Evolutionary conservation across 371 early-diverging fungal genomes (phyloP).

Genomic region (Sporodiniella umbellata): DNA sequence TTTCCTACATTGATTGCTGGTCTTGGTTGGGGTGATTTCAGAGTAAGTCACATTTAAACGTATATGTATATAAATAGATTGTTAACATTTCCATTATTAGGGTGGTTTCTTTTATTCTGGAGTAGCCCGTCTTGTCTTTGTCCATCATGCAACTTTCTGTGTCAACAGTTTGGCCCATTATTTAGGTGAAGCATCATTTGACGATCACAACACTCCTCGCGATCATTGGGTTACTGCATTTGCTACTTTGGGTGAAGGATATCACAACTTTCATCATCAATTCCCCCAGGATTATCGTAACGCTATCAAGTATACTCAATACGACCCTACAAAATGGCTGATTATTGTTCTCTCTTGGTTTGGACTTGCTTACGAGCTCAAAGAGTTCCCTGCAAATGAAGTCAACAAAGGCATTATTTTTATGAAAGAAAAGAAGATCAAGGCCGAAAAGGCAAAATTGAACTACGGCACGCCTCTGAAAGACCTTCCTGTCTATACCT

Average conservation of each 20-base stretch:
- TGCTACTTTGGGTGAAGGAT: constrained; percentile 82
- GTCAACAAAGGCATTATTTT: constrained; percentile 79
- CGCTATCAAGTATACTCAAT: constrained; percentile 85
- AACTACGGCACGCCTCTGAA: constrained; percentile 74
- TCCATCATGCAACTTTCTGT: constrained; percentile 95
- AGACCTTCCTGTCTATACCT: constrained; percentile 71
- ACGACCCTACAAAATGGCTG: constrained; percentile 96
- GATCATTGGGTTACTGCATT: constrained; percentile 81
- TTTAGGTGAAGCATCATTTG: constrained; percentile 78
- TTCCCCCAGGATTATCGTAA: constrained; percentile 97
- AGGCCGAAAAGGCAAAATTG: constrained; percentile 53
- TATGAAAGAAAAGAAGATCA: constrained; percentile 83
- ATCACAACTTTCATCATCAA: constrained; percentile 93
- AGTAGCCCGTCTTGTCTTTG: constrained; percentile 74
- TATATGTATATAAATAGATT: neutral
- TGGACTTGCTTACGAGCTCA: constrained; percentile 85
- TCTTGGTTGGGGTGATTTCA: constrained; percentile 87
- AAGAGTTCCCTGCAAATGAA: constrained; percentile 88
- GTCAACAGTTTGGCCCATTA: constrained; percentile 88
- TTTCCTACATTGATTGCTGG: constrained; percentile 83
- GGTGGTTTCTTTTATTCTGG: constrained; percentile 90
- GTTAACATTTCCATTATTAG: constrained; percentile 18
- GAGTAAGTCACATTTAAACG: constrained; percentile 21
- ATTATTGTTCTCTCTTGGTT: constrained; percentile 64
- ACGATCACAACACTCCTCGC: constrained; percentile 78